These are phyloP conservation scores for Nannochloropsis oceanica DNA, from an alignment of 108 stramenopile species.

Conservation along the genomic window DNA sequence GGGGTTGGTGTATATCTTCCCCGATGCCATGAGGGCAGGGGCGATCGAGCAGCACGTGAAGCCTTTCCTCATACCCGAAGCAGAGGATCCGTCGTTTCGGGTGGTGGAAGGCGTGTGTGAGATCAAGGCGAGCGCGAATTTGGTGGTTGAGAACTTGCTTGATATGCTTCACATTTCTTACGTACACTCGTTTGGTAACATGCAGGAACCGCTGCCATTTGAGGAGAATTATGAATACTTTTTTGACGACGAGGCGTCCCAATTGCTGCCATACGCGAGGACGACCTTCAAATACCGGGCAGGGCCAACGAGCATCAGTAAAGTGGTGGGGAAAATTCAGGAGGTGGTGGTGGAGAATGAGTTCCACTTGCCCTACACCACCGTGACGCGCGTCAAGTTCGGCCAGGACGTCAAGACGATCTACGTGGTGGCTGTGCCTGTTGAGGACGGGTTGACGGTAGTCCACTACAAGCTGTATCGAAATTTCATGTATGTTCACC, in stretches of 20 bases:
- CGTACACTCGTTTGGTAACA: constrained; percentile 31
- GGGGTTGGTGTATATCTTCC: constrained; percentile 28
- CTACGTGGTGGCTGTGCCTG: constrained; percentile 10
- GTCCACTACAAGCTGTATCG: constrained; percentile 28
- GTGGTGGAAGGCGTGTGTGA: constrained; percentile 13
- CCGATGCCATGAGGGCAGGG: constrained; percentile 14
- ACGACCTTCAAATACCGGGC: constrained; percentile 21
- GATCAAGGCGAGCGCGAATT: constrained; percentile 7
- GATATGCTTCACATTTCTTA: constrained; percentile 30
- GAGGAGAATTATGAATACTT: constrained; percentile 3
- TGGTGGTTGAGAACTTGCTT: constrained; percentile 29
- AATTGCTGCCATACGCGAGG: neutral
- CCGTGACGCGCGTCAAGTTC: constrained; percentile 21
- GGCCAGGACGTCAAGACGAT: constrained; percentile 25
- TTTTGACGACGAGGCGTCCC: constrained; percentile 7
- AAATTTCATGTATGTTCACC: constrained; percentile 15
- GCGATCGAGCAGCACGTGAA: constrained; percentile 16
- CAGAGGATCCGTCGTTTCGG: neutral
- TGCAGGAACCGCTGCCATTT: constrained; percentile 21
- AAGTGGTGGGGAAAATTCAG: constrained; percentile 15
- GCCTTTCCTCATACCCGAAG: constrained; percentile 17
- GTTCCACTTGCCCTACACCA: constrained; percentile 26
- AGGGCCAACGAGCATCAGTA: constrained; percentile 17
- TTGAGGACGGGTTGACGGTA: constrained; percentile 3
- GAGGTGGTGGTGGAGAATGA: constrained; percentile 27